Conservation (phyloP, 768 basidiomycete genomes). For the Coprinopsis sp. region DNA sequence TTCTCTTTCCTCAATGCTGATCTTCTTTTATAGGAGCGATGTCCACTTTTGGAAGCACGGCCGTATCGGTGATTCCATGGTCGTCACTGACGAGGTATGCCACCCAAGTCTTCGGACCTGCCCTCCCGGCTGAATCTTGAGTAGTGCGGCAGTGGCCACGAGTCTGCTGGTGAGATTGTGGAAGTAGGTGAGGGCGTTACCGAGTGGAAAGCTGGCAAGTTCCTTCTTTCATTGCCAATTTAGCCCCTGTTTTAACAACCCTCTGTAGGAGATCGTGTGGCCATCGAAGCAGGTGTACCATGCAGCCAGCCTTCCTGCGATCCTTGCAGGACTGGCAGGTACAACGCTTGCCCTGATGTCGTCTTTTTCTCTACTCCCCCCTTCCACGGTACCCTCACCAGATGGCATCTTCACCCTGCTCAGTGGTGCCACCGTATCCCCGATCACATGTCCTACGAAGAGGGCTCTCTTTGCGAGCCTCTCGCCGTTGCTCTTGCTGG, state of each 20-base stretch:
- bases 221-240: neutral
- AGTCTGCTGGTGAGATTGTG: constrained; percentile 63
- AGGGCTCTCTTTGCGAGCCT: constrained; percentile 65
- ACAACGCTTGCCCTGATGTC: constrained; percentile 56
- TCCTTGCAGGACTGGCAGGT: constrained; percentile 57
- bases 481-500: constrained; percentile 65
- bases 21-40: constrained; percentile 45
- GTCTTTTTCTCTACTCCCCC: constrained; percentile 73
- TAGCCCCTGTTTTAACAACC: neutral
- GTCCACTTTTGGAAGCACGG: constrained; percentile 75
- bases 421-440: constrained; percentile 67
- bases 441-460: constrained; percentile 57
- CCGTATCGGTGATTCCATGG: constrained; percentile 63
- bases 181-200: constrained; percentile 64
- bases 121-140: neutral
- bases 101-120: neutral
- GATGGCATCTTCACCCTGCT: constrained; percentile 64
- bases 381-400: constrained; percentile 62
- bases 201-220: constrained; percentile 54
- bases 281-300: constrained; percentile 66
- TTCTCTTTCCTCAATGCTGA: neutral
- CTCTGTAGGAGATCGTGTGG: constrained; percentile 56
- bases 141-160: constrained; percentile 66
- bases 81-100: constrained; percentile 60
- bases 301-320: constrained; percentile 60